Conservation (phyloP, 768 basidiomycete genomes). For the Boletus eberwhitei region DNA sequence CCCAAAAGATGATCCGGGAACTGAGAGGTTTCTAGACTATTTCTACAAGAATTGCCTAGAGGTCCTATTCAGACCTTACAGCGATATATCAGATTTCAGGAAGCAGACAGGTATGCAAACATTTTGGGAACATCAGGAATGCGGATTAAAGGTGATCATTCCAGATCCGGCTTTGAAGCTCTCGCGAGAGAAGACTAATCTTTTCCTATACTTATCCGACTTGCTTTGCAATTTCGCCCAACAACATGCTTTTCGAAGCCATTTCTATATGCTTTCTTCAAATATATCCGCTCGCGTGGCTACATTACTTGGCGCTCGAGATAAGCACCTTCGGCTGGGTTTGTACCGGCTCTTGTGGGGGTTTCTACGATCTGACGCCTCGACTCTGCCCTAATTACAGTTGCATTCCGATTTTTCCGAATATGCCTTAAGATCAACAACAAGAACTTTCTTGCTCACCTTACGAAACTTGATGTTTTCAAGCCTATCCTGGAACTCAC, state of each 20-base stretch:
- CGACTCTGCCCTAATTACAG: slow-evolving; percentile 38
- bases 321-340: slow-evolving; percentile 94
- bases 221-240: slow-evolving; percentile 82
- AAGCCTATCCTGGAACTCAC: slow-evolving; percentile 82
- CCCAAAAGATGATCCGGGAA: slow-evolving; percentile 76
- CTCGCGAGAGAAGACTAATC: slow-evolving; percentile 73
- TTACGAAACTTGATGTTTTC: slow-evolving; percentile 83
- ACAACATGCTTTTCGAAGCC: slow-evolving; percentile 90
- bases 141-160: background rate
- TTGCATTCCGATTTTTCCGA: slow-evolving; percentile 90
- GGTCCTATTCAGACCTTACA: slow-evolving; percentile 79
- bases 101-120: slow-evolving; percentile 39
- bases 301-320: slow-evolving; percentile 72
- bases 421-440: slow-evolving; percentile 82
- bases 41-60: slow-evolving; percentile 84
- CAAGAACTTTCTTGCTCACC: slow-evolving; percentile 63
- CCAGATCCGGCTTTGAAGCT: slow-evolving; percentile 54
- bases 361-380: slow-evolving; percentile 13
- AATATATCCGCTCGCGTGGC: slow-evolving; percentile 73
- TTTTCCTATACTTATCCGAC: slow-evolving; percentile 88
- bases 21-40: slow-evolving; percentile 88
- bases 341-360: slow-evolving; percentile 27
- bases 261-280: slow-evolving; percentile 84
- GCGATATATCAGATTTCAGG: slow-evolving; percentile 68
- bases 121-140: background rate